Base-by-base conservation (phyloP, 352 stramenopile genomes). In the Pythium brachiatum region DNA sequence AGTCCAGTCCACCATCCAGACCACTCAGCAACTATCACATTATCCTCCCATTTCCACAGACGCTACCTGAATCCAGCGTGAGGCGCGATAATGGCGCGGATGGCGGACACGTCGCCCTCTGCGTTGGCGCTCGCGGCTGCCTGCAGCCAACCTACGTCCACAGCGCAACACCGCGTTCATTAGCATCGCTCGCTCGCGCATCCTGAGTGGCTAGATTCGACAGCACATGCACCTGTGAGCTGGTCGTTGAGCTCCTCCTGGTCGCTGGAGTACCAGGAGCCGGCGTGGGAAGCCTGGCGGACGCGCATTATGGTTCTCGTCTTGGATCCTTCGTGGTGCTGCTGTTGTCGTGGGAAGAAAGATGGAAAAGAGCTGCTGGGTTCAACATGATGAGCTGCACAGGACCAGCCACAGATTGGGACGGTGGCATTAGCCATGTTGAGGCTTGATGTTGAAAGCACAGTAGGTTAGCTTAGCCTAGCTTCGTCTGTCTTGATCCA, bases 1-100 rank as follows among this genome's bases (percentile, higher is more conserved):
- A 26, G 18, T 26, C 6, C 34, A 57, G n/a, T 21, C 21, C 4
- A 46, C 9, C 12, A 53, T 34, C 18, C 29, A 34, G 18, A 18
- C 34, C 26, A 11, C 0, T 55, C 18, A 26, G 20, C 27, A n/a
- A 25, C 4, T 12, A 34, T 4, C 8, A 36, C 12, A 25, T 3
- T 53, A 15, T 23, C 20, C 25, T n/a, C 15, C 21, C 27, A 36
- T 15, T 9, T 34, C 29, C 29, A 34, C 5, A 13, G 25, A 20
- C 21, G 47, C 34, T 48, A 92, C 81, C 77, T 73, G 53, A 89
- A 96, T 16, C 89, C 89, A 41, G 89, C 89, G 51, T 97, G 89
- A 0, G 89, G 89, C 4, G 79, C 89, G 53, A 97, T 97, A 53
- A 97, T 83, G 15, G 82, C 89, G 38, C 85, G 76, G 43, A 94